Conservation (phyloP, 1,284 basidiomycete species). For the Coniferiporia sulphurascens region DNA sequence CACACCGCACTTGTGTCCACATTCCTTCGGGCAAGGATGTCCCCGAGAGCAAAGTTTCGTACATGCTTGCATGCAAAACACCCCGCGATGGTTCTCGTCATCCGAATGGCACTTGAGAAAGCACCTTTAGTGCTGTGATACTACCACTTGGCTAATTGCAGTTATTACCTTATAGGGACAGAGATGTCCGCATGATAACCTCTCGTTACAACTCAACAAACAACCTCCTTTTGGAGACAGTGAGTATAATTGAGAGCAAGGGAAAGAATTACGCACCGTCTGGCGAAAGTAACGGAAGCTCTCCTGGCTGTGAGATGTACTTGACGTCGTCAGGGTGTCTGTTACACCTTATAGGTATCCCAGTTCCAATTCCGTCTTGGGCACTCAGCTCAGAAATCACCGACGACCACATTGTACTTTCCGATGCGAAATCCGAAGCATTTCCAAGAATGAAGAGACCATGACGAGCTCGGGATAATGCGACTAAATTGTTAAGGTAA, state of each 20-base stretch:
- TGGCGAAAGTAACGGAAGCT: slow-evolving; percentile 49
- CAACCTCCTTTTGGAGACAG: slow-evolving; percentile 50
- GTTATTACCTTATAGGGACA: slow-evolving; percentile 61
- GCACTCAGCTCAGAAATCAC: slow-evolving; percentile 53
- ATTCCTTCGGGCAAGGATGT: slow-evolving; percentile 58
- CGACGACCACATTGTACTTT: slow-evolving; percentile 54
- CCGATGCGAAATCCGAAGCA: slow-evolving; percentile 41
- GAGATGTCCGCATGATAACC: slow-evolving; percentile 63
- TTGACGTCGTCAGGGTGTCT: slow-evolving; percentile 45
- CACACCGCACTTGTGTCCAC: slow-evolving; percentile 50
- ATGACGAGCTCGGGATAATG: slow-evolving; percentile 68
- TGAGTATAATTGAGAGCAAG: neutral
- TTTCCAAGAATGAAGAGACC: slow-evolving; percentile 73
- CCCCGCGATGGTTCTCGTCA: slow-evolving; percentile 46
- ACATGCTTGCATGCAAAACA: slow-evolving; percentile 50
- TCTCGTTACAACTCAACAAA: slow-evolving; percentile 47
- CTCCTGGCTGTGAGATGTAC: slow-evolving; percentile 45
- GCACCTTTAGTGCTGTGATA: neutral
- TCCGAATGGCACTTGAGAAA: slow-evolving; percentile 59
- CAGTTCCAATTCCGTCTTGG: slow-evolving; percentile 43
- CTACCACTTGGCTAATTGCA: neutral
- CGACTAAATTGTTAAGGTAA: slow-evolving; percentile 41
- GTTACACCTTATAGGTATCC: slow-evolving; percentile 54
- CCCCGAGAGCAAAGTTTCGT: slow-evolving; percentile 45
- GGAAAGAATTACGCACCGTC: slow-evolving; percentile 38